Evolutionary conservation across 2,329 filamentous ascomycete genomes (phyloP), one percentile per base, ranked within the genome.

Genomic region (Pseudogymnoascus sp.): DNA sequence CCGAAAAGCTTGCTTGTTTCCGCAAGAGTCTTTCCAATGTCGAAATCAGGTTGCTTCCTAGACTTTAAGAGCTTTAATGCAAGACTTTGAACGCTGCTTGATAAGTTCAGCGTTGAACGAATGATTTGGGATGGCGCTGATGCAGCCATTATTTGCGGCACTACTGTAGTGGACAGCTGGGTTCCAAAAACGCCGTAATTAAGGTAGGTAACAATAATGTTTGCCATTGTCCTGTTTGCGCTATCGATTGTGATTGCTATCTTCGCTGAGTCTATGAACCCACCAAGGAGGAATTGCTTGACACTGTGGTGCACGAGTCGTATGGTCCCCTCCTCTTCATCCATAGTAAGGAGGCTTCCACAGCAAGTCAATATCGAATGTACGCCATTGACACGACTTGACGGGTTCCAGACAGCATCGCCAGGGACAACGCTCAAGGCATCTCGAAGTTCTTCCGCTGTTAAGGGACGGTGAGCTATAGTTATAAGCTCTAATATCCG

Each of bases 361-460:
- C 76, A 77, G 37, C 68, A 74, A 13, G 65, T 64, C 1, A 77
- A 61, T 1, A 67, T 62, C 0, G 66, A 61, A 28, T 69, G 63
- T 0, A 76, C 66, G 14, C 74, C 64, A 19, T 73, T 74, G 13
- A 73, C 21, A 34, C 70, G 63, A 19, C 51, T 66, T 19, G 41
- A 36, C 0, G 66, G 67, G 13, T 72, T 63, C 73, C 72, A 76
- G 1, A 34, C 31, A 0, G 67, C 60, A 11, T 76, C 66, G 1
- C 76, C 75, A 5, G 73, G 72, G 2, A 65, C 64, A 0, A 80
- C 74, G 13, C 76, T 77, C 0, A 78, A 61, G 4, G 76, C 76
- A 69, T 79, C 77, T 16, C 72, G 69, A 57, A 80, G 67, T 60
- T 79, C 74, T 0, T 74, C 69, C 0, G 60, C 66, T 0, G 71